A percentile compares a stretch with the other conserved stretches of the same genome.
Evolutionary conservation across 306 rosid genomes (phyloP).

Genomic region (Sphenostylis stenocarpa): DNA sequence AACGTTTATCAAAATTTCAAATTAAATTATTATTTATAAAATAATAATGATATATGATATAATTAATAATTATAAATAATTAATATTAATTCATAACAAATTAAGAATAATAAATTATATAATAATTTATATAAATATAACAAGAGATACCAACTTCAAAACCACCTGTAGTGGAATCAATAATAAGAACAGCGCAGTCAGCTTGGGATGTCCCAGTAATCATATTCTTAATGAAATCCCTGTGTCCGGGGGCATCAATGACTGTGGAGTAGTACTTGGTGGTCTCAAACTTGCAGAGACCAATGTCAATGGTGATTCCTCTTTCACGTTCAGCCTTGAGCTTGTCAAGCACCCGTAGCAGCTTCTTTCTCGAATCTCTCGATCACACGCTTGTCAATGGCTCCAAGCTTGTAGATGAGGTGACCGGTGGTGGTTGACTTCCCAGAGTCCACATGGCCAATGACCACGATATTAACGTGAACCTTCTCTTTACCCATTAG

Average conservation of each 20-base stretch:
- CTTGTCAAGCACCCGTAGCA: slow-evolving; percentile 95
- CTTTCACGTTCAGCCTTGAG: slow-evolving; percentile 97
- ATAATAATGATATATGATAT: no score
- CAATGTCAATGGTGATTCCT: slow-evolving; percentile 91
- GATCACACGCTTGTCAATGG: slow-evolving; percentile 94
- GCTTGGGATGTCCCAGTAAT: slow-evolving; percentile 93
- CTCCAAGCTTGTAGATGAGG: slow-evolving; percentile 92
- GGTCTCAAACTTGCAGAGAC: slow-evolving; percentile 91
- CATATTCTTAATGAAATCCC: slow-evolving; percentile 94
- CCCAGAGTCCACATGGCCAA: slow-evolving; percentile 95
- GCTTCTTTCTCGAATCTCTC: slow-evolving; percentile 96
- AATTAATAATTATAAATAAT: no score
- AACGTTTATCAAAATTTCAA: no score
- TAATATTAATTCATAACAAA: no score
- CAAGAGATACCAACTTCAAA: slow-evolving; percentile 92
- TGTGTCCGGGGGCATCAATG: slow-evolving; percentile 92
- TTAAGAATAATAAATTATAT: no score
- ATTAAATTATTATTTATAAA: no score
- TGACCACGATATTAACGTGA: slow-evolving; percentile 92
- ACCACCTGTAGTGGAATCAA: slow-evolving; percentile 94
- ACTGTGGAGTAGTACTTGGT: slow-evolving; percentile 93
- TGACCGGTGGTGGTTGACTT: slow-evolving; percentile 93
- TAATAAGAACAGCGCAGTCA: slow-evolving; percentile 87
- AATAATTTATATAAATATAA: no score
- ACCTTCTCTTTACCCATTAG: slow-evolving; percentile 81